Conservation (phyloP, 345 rosid genomes). For the Syzygium aromaticum region DNA sequence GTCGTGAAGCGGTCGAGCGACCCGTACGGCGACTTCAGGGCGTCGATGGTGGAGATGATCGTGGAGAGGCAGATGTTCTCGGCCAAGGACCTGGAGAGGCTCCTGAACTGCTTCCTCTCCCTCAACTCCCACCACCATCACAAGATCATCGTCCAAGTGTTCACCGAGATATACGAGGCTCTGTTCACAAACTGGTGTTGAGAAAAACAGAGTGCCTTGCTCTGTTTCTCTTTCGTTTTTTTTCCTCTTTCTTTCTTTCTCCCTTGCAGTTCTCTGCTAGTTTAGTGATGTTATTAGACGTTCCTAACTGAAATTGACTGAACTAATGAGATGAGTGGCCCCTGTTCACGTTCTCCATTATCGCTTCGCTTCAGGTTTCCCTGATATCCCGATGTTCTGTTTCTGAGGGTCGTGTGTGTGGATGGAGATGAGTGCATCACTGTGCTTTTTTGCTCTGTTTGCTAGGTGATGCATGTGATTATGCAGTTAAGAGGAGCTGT, state of each 20-base stretch:
- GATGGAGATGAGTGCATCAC: not conserved
- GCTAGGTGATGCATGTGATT: not conserved
- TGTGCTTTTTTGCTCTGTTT: not conserved
- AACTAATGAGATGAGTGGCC: not conserved
- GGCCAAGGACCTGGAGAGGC: conserved; percentile 17
- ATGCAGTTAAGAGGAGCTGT: not conserved
- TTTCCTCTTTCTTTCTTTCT: not conserved
- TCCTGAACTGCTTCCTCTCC: conserved; percentile 23
- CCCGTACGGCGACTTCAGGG: conserved; percentile 23
- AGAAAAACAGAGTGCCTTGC: not conserved
- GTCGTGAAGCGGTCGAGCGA: conserved; percentile 33
- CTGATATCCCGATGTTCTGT: not conserved
- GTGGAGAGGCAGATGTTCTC: conserved; percentile 23
- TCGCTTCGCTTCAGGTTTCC: not conserved
- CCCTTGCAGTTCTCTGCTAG: not conserved
- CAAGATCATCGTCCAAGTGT: conserved; percentile 15
- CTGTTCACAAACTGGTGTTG: conserved; percentile 7
- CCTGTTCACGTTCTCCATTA: not conserved
- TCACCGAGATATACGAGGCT: conserved; percentile 20
- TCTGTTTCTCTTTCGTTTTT: not conserved
- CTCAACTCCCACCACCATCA: conserved; percentile 23
- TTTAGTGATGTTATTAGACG: not conserved
- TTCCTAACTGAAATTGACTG: not conserved
- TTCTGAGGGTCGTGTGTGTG: not conserved
- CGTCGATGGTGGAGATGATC: conserved; percentile 36